phyloP scores from a whole-genome alignment of 1,139 yeast species.

The Lodderomyces orthopsilosis region DNA sequence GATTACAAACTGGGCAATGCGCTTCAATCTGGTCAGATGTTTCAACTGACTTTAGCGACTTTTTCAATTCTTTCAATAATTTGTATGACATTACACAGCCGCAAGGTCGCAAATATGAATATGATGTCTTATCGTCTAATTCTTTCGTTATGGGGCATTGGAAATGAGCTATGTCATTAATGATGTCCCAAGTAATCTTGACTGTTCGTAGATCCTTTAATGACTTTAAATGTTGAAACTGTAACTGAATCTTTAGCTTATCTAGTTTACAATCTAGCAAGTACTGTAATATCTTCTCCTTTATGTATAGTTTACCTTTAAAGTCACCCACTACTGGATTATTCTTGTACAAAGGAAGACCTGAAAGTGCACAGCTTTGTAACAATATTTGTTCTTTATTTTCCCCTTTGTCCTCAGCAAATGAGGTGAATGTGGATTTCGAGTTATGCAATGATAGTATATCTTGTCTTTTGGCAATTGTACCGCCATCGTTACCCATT shows the following conservation, averaged over 20 bases:
- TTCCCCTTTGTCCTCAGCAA: slow-evolving; percentile 27
- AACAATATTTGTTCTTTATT: slow-evolving; percentile 15
- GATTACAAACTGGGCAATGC: slow-evolving; percentile 37
- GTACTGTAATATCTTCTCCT: slow-evolving; percentile 62
- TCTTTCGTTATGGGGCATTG: slow-evolving; percentile 49
- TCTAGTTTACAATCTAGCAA: slow-evolving; percentile 35
- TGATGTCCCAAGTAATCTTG: slow-evolving; percentile 23
- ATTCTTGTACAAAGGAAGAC: slow-evolving; percentile 22
- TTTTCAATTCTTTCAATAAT: slow-evolving; percentile 19
- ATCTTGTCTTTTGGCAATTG: slow-evolving; percentile 47
- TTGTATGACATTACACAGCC: slow-evolving; percentile 39
- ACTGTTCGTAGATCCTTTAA: slow-evolving; percentile 31
- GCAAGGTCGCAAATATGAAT: slow-evolving; percentile 35
- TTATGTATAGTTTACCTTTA: slow-evolving; percentile 66
- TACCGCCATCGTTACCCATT: slow-evolving; percentile 54
- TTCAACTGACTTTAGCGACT: not conserved
- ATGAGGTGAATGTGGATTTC: not conserved
- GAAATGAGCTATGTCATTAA: slow-evolving; percentile 27
- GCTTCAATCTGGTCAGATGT: slow-evolving; percentile 5
- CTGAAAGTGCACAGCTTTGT: slow-evolving; percentile 26
- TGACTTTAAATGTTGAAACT: slow-evolving; percentile 40
- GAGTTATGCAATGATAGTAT: slow-evolving; percentile 26
- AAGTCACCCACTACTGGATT: slow-evolving; percentile 66
- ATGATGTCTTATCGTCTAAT: slow-evolving; percentile 21
- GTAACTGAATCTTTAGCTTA: slow-evolving; percentile 7